Evolutionary conservation across 768 basidiomycete species (phyloP).

Genomic region (Hypsizygus marmoreus): DNA sequence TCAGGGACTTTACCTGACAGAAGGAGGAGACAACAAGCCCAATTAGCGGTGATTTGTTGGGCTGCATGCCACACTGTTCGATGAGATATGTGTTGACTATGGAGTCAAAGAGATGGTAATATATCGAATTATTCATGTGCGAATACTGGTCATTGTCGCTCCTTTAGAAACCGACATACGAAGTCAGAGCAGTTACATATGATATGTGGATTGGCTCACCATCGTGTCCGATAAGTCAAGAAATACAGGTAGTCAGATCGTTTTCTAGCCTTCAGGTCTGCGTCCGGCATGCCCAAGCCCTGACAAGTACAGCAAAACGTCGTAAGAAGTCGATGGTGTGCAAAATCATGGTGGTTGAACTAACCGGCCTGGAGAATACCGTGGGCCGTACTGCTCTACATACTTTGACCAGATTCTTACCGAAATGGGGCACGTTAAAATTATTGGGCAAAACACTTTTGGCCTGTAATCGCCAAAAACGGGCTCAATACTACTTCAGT

Average conservation of each 20-base stretch:
- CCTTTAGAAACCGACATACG: slow-evolving; percentile 39
- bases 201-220: too few species aligned
- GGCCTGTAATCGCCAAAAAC: too few species aligned
- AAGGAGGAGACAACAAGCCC: slow-evolving; percentile 80
- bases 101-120: slow-evolving; percentile 83
- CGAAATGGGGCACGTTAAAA: too few species aligned
- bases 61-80: slow-evolving; percentile 57
- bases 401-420: too few species aligned
- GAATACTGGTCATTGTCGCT: slow-evolving; percentile 87
- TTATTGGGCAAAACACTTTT: too few species aligned
- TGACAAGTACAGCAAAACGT: background rate
- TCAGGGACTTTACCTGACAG: slow-evolving; percentile 49
- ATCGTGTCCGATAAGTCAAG: slow-evolving; percentile 67
- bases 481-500: too few species aligned
- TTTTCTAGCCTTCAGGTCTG: slow-evolving; percentile 36
- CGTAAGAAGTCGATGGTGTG: background rate
- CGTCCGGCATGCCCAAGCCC: slow-evolving; percentile 22
- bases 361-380: too few species aligned
- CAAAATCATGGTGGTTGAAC: slow-evolving; percentile 4
- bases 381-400: too few species aligned
- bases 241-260: slow-evolving; percentile 62
- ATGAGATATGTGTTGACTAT: slow-evolving; percentile 81
- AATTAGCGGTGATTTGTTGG: slow-evolving; percentile 53
- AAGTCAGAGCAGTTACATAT: background rate
- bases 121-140: slow-evolving; percentile 80